Conservation (phyloP, 768 basidiomycete species). For the Mycena latifolia region DNA sequence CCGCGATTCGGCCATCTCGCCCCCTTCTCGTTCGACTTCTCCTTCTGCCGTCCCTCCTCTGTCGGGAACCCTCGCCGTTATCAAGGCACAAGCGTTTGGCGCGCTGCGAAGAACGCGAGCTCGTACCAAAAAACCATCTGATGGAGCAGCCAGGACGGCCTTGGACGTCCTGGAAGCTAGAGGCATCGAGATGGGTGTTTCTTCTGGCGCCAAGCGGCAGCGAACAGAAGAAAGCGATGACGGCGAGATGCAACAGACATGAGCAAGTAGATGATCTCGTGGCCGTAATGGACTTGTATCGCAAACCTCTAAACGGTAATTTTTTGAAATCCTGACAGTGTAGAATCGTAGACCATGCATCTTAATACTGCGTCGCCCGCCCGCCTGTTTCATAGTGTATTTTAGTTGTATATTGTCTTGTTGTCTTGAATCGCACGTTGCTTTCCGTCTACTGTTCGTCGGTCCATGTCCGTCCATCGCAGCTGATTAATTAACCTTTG, state of each 20-base stretch:
- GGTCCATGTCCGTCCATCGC: constrained; percentile 4
- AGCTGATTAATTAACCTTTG: constrained; percentile 62
- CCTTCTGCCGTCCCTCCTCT: constrained; percentile 58
- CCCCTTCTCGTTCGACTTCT: constrained; percentile 64
- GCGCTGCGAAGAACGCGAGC: constrained; percentile 84
- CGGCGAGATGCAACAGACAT: constrained; percentile 49
- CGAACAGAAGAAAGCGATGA: constrained; percentile 65
- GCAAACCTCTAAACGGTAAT: neutral
- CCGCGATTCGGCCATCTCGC: constrained; percentile 57
- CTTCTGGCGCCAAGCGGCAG: constrained; percentile 59
- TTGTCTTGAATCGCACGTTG: constrained; percentile 27
- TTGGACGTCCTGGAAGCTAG: constrained; percentile 86
- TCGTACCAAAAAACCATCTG: constrained; percentile 78
- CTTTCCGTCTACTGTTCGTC: neutral
- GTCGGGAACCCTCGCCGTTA: constrained; percentile 88
- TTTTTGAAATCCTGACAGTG: constrained; percentile 31
- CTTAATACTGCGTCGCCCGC: constrained; percentile 32
- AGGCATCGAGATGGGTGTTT: constrained; percentile 67
- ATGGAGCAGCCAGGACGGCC: constrained; percentile 78
- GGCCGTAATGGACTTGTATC: constrained; percentile 29
- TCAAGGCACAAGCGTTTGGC: constrained; percentile 92
- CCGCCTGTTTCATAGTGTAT: constrained; percentile 35
- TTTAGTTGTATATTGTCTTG: constrained; percentile 36
- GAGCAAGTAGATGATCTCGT: constrained; percentile 32
- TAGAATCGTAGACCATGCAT: constrained; percentile 26